Evolutionary conservation across 306 rosid species (phyloP), one percentile per base, ranked within the genome.

Genomic region (Trifolium subterraneum): DNA sequence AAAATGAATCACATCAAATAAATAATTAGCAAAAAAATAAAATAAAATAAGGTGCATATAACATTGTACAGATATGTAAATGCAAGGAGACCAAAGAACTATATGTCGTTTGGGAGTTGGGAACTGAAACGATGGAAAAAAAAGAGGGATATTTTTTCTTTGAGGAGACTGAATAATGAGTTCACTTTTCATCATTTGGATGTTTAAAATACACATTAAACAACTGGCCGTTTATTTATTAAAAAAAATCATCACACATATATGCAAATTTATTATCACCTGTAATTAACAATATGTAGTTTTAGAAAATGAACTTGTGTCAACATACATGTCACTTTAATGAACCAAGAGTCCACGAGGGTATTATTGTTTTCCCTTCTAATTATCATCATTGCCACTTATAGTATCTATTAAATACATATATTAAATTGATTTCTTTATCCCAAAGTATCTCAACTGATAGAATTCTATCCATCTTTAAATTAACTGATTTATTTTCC

Each of bases 1-100:
- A 56, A 76, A 75, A 75, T 59, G 8, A 67, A 77, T 65, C 11
- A 73, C 55, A 73, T 51, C 27, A 75, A 64, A 27, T 23, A 47
- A 64, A 22, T 22, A 70, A 39, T 19, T 12, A 51, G 62, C 31
- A n/a, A 51, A 27, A 27, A 9, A 22, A 15, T 18, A 36, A 6
- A 4, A 3, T 59, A 71, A 75, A 20, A 59, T 36, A 56, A 20
- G 63, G 59, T 50, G 25, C 20, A 55, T 36, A 48, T 23, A 45
- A 48, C 54, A 54, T 36, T 52, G 25, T 9, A 35, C 27, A 29
- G 18, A 27, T 23, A 75, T 19, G 42, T 52, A 67, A 23, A 63
- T 71, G 66, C 54, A 75, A 9, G 59, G 63, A 71, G 45, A 63
- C 58, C 39, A 48, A 20, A 60, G 10, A 51, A 55, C n/a, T 18